Base-by-base conservation (phyloP, 805 yeast genomes). In the Myxozyma geophila region DNA sequence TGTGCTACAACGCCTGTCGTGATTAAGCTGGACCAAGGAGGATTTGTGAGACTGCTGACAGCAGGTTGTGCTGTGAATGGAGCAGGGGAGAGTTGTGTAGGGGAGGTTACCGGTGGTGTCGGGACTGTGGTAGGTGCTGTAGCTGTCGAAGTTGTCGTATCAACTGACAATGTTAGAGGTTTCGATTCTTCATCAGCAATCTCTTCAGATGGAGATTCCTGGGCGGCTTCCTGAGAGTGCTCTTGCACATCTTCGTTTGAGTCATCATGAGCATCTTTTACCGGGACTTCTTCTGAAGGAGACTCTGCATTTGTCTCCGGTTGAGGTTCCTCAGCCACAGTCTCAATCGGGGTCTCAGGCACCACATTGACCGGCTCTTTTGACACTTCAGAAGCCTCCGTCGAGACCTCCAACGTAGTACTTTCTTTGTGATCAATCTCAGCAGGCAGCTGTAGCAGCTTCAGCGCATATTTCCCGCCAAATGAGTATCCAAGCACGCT, bases 401-500 rank as follows among this genome's bases (percentile, higher is more conserved):
- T 36, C 17, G 52, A 48, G 7, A 4, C 13, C 12, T 48, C 37
- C 15, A 17, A 28, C 17, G 15, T 35, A 35, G 23, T 50, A 3
- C 28, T 50, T 23, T 50, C 41, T 23, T 13, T 15, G 10, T 15
- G 21, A 2, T 17, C 21, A 8, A 13, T 21, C 33, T n/a, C 48
- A 21, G 28, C 28, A n/a, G 57, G 71, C 55, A 17, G 70, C 58
- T 72, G 72, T 54, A 74, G 64, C 56, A 74, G 49, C 33, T 67
- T 68, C 57, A 74, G 48, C 36, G 74, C 76, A 51, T 74, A 74
- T 17, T 72, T 63, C 2, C 67, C 76, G 10, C 77, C 77, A 58
- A 74, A 74, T 19, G 77, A 74, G 56, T 74, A 74, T 10, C 77
- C 77, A 35, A 74, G 67, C 10, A 74, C 71, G 10, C 70, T 71